These are phyloP conservation scores for Tylopilus rubrobrunneus DNA, from an alignment of 768 basidiomycete genomes.

Conservation along the genomic window DNA sequence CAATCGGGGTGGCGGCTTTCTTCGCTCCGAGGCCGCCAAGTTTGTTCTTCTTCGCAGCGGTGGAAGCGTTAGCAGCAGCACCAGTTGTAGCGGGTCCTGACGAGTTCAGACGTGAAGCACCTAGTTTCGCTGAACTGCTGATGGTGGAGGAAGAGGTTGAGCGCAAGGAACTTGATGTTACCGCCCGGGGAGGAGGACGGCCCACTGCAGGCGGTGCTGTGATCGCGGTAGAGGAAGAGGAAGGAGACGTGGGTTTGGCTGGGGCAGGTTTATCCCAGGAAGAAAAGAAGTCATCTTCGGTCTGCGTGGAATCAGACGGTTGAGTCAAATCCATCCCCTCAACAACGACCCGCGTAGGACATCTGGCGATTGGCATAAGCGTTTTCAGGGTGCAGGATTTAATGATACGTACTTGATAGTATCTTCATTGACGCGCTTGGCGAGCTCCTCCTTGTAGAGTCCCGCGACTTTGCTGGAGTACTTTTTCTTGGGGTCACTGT, in stretches of 20 bases:
- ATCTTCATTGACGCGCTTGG: constrained; percentile 77
- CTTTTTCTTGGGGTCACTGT: constrained; percentile 82
- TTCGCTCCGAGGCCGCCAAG: constrained; percentile 82
- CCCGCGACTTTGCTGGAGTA: constrained; percentile 83
- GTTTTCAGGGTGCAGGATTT: not conserved
- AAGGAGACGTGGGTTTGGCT: constrained; percentile 43
- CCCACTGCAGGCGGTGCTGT: constrained; percentile 59
- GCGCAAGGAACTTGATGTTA: constrained; percentile 61
- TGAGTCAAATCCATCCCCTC: constrained; percentile 65
- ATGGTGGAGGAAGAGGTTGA: constrained; percentile 37
- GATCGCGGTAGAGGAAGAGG: constrained; percentile 45
- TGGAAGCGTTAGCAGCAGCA: constrained; percentile 29
- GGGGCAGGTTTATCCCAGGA: constrained; percentile 88
- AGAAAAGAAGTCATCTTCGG: constrained; percentile 94
- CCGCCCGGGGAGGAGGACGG: constrained; percentile 53
- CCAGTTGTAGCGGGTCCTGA: constrained; percentile 32
- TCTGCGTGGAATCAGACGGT: constrained; percentile 39
- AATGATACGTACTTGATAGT: constrained; percentile 47
- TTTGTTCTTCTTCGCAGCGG: constrained; percentile 57
- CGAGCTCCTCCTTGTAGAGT: constrained; percentile 90
- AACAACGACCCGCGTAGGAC: constrained; percentile 71
- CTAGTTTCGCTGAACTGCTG: constrained; percentile 35
- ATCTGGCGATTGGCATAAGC: constrained; percentile 41
- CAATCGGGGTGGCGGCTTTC: constrained; percentile 74
- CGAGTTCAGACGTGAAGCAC: constrained; percentile 41